phyloP scores from a whole-genome alignment of 2,329 filamentous ascomycete genomes.

The Diplocarpon mali region DNA sequence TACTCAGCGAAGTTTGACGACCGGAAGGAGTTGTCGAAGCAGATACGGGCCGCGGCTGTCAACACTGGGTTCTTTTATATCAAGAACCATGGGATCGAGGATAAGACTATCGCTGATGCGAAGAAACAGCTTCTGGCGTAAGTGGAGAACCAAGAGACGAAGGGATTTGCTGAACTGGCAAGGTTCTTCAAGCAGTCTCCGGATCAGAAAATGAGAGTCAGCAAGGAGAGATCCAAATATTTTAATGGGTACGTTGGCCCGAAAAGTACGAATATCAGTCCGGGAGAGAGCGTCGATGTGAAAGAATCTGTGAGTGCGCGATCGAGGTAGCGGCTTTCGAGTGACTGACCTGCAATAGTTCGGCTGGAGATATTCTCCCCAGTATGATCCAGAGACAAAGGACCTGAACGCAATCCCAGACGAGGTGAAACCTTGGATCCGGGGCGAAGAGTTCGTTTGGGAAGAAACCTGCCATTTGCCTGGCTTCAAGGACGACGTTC shows the following conservation, averaged over 20 bases:
- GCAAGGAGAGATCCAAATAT: conserved; percentile 29
- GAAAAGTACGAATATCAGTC: conserved; percentile 37
- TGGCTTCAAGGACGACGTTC: conserved; percentile 35
- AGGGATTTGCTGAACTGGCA: too few relatives aligned
- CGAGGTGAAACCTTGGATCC: conserved; percentile 32
- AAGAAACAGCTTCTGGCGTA: conserved; percentile 23
- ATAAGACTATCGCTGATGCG: conserved; percentile 25
- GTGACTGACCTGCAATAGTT: conserved; percentile 9
- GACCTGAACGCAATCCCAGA: conserved; percentile 33
- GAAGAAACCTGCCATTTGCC: conserved; percentile 36
- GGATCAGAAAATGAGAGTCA: conserved; percentile 32
- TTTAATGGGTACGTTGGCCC: conserved; percentile 37
- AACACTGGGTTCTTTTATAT: conserved; percentile 39
- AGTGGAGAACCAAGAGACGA: conserved; percentile 12
- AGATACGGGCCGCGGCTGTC: conserved; percentile 31
- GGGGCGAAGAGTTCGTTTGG: conserved; percentile 42
- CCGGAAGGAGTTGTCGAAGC: conserved; percentile 29
- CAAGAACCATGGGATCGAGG: conserved; percentile 33
- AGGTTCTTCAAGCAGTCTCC: conserved; percentile 39
- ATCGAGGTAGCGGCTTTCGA: background rate
- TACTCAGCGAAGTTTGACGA: conserved; percentile 29
- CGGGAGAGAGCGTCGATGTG: conserved; percentile 37
- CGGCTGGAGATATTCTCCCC: conserved; percentile 40
- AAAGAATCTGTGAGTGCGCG: conserved; percentile 35
- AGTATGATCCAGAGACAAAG: conserved; percentile 36